Base-by-base conservation (phyloP, 208 protist genomes). In the Leishmania gerbilli region DNA sequence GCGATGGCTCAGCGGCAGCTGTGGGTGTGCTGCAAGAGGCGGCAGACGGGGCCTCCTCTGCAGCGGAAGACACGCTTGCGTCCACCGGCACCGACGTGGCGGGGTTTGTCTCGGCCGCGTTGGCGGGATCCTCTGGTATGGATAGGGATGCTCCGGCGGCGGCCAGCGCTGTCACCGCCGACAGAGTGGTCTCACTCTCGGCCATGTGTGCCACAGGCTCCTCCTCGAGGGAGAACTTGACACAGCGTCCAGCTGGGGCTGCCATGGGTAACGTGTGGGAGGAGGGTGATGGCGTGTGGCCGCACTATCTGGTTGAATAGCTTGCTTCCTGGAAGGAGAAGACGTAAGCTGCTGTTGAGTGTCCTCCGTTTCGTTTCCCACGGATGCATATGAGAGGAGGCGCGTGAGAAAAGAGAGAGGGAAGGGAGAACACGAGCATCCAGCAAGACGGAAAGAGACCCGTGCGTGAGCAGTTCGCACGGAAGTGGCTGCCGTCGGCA, bases 171-270 rank as follows among this genome's bases (percentile, higher is more conserved):
- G n/a, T 62, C 24, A 45, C 53, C 31, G 42, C 58, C 11, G 71
- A 49, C 31, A 45, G 7, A 21, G 55, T 19, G 27, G 40, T 47
- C 6, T 17, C 55, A 42, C 37, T 72, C 37, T 71, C 51, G 7
- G 47, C 37, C 37, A 27, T 21, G 24, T 78, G 19, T 7, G 77
- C 45, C 15, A 65, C 51, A 40, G 72, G 31, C 45, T 34, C 68
- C 58, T 85, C 78, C 34, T 71, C 82, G 45, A 89, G 80, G 68
- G 82, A 89, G 65, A 89, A 89, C 71, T 79, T 86, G 21, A 89
- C 86, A 3, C 72, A 81, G 17, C 78, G 78, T 31, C 77, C 79
- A 13, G 1, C 21, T 51, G 74, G 9, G 8, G 62, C 55, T 79
- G 76, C 55, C 56, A 62, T 77, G 53, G 47, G 15, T 55, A 53